Evolutionary conservation across 108 stramenopile species (phyloP).

Genomic region (Pseudonitzschia multistriata): DNA sequence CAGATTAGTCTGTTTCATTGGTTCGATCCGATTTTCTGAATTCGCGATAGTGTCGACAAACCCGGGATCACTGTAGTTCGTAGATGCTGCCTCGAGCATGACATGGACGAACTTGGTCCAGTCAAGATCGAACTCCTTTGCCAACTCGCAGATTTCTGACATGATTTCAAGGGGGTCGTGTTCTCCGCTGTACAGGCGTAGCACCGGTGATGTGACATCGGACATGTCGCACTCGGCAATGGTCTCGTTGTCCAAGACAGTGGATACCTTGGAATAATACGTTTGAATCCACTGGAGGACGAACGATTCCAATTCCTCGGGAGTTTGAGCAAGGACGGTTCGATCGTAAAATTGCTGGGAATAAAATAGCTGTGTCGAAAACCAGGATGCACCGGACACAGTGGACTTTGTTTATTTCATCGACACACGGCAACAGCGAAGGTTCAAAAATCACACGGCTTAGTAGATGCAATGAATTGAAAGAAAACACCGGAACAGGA

Average conservation of each 20-base stretch:
- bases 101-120: conserved; percentile 26
- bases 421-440: no score
- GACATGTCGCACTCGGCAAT: background rate
- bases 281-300: conserved; percentile 36
- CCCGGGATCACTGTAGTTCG: conserved; percentile 20
- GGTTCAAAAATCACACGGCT: no score
- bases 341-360: conserved; percentile 35
- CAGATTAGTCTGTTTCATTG: conserved; percentile 22
- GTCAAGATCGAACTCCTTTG: conserved; percentile 17
- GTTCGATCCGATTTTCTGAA: conserved; percentile 17
- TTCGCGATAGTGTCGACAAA: conserved; percentile 15
- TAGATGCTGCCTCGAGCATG: conserved; percentile 27
- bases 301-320: conserved; percentile 29
- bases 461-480: no score
- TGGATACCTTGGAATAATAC: background rate
- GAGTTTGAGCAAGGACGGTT: conserved; percentile 10
- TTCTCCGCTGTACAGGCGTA: background rate
- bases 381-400: conserved; percentile 35
- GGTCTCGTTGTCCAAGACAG: background rate
- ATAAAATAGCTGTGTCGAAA: conserved; percentile 37
- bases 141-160: background rate
- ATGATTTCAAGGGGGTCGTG: background rate
- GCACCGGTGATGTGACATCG: background rate
- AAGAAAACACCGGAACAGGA: no score
- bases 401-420: background rate